Base-by-base conservation (phyloP, 73 alveolate species). In the Tetrahymena borealis region DNA sequence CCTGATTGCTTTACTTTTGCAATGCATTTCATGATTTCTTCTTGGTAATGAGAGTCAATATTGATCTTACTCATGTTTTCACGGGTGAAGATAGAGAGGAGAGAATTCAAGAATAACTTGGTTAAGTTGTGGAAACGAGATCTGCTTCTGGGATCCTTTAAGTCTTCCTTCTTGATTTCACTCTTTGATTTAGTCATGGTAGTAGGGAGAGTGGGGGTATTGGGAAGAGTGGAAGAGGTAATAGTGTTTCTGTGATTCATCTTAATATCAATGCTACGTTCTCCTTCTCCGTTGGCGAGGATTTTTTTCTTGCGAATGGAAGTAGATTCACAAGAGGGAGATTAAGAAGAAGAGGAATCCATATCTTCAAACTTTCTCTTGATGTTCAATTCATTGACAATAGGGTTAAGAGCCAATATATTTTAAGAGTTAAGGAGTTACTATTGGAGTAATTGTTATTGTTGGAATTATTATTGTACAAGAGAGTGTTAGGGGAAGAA, bases 31-130 rank as follows among this genome's bases (percentile, higher is more conserved):
- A 60, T 60, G 35, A 60, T 60, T 60, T 60, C 85, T 60, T 60
- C 85, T 60, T 60, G 9, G 85, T 60, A 60, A 35, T 24, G 85
- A 35, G 85, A 35, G n/a, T 60, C 85, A 9, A 60, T 60, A 35
- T 60, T 60, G 31, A 60, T 60, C 31, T 60, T 60, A 28, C 85
- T 60, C 85, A 60, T 60, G 10, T 60, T 60, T 60, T 60, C 85
- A 60, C 85, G 85, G 85, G 85, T 60, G 85, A 60, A 60, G 37
- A 60, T 60, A 60, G 85, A 60, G 28, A 60, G 85, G 85, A 60
- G 85, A 60, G 85, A 60, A 35, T 60, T 60, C 28, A 60, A 60
- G 85, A 60, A 60, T 24, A 60, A 35, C 31, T 60, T 60, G 9
- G 85, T 60, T 18, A 60, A 60, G 13, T 60, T 60, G 13, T 60